Evolutionary conservation across 2,329 filamentous ascomycete species (phyloP).

Genomic region (Thielaviopsis ethacetica): DNA sequence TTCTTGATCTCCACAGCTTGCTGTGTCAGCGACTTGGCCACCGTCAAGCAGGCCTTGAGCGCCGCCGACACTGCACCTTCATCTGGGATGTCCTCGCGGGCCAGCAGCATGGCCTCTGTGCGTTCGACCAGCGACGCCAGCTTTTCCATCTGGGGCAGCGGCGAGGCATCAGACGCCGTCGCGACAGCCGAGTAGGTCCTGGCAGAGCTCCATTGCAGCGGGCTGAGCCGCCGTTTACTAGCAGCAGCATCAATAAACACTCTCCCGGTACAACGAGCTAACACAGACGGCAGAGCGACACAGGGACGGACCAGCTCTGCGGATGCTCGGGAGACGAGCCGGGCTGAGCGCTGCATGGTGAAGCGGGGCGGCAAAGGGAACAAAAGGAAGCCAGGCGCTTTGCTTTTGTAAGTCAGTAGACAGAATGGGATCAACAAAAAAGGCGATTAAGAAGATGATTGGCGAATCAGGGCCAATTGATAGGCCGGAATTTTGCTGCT

Average conservation of each 20-base stretch:
- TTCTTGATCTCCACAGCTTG: constrained; percentile 1
- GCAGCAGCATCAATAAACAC: background rate
- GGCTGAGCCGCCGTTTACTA: background rate
- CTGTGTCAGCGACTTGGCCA: constrained; percentile 27
- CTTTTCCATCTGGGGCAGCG: constrained; percentile 23
- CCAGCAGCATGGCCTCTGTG: constrained; percentile 27
- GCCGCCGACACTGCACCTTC: constrained; percentile 27
- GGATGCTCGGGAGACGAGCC: background rate
- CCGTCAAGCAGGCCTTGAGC: constrained; percentile 28
- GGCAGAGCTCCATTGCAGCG: background rate
- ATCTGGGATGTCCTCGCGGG: constrained; percentile 27
- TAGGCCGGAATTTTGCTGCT: background rate
- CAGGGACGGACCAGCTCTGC: background rate
- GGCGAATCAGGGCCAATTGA: background rate
- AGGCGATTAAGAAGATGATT: too few species aligned
- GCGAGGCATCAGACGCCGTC: constrained; percentile 8
- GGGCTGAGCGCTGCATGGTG: constrained; percentile 1
- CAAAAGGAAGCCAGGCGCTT: background rate
- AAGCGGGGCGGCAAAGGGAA: background rate
- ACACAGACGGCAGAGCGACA: background rate
- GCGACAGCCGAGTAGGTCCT: background rate
- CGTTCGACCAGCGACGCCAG: constrained; percentile 26
- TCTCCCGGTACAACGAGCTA: background rate
- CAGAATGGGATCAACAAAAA: too few species aligned
- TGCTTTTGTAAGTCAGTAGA: background rate